Evolutionary conservation across 2,329 filamentous ascomycete species (phyloP).

Genomic region (Colletotrichum shisoi): DNA sequence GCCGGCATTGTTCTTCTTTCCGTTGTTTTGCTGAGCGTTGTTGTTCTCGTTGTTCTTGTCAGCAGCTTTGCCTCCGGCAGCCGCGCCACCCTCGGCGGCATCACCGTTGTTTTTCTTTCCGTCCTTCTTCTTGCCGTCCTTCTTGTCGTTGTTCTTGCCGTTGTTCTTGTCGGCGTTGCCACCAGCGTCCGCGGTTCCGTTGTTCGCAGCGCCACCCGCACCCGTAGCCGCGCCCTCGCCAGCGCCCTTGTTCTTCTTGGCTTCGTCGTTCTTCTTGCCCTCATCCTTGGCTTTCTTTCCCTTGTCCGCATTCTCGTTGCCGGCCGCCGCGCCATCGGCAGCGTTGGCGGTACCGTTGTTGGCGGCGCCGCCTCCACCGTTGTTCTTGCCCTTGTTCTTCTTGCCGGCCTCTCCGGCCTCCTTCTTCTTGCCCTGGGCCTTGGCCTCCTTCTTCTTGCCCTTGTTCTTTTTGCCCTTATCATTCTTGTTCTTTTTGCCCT

Average conservation of each 20-base stretch:
- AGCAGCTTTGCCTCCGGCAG: not conserved
- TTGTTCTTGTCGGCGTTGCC: not conserved
- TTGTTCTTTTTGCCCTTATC: not conserved
- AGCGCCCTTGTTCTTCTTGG: conserved; percentile 13
- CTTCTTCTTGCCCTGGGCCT: conserved; percentile 5
- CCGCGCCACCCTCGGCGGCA: not conserved
- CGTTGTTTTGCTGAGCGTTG: not conserved
- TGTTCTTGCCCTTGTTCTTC: conserved; percentile 17
- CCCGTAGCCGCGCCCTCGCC: not conserved
- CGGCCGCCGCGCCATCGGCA: not conserved
- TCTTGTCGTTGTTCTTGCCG: not conserved
- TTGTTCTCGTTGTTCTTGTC: not conserved
- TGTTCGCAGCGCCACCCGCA: not conserved
- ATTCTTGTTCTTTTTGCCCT: conserved; percentile 12
- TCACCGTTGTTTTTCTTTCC: not conserved
- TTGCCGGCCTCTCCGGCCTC: conserved; percentile 2
- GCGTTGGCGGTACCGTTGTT: conserved; percentile 35
- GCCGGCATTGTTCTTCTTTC: conserved; percentile 5
- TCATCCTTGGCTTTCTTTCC: conserved; percentile 15
- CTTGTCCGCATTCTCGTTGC: not conserved
- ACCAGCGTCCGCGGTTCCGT: conserved; percentile 19
- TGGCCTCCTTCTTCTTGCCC: not conserved
- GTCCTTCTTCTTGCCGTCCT: not conserved
- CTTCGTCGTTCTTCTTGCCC: conserved; percentile 9
- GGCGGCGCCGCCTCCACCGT: conserved; percentile 21